Evolutionary conservation across 2,329 filamentous ascomycete species (phyloP), one percentile per base, ranked within the genome.

Genomic region (Claviceps africana): DNA sequence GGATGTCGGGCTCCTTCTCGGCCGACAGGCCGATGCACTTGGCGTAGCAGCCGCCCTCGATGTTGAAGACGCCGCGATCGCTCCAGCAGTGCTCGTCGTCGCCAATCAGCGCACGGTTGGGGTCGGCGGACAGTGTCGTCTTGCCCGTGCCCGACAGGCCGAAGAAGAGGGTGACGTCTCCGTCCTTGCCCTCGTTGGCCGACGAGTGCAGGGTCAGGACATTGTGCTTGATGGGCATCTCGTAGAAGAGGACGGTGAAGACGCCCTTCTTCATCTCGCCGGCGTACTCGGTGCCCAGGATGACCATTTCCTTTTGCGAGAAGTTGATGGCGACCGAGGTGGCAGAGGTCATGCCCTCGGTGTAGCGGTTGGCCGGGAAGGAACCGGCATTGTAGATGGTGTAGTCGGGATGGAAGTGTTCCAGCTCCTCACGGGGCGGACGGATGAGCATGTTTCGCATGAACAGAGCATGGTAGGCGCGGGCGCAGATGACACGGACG

Each of bases 361-460:
- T 98, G 75, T 85, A 98, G 72, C 91, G 84, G 78, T 98, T 98
- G 67, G 93, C 93, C 47, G 93, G 93, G 86, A 98, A 98, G 57
- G 88, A 88, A 61, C 93, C 93, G 57, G 90, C 93, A 70, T 98
- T 98, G 85, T 98, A 98, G 76, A 98, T 97, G 65, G 91, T 91
- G 78, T 98, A 98, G 78, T 98, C 91, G 63, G 93, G 93, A 72
- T 95, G 88, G 82, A 98, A 98, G 74, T 88, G 82, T 76, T 95
- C 86, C 52, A 98, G 84, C 77, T 98, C 90, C 73, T 94, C 87
- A 57, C 81, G 81, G 51, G 83, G 77, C 57, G 93, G 93, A 62
- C 93, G 86, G 77, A 98, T 98, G 67, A 98, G 86, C 93, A 98
- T 98, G 80, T 98, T 98, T 68, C 90, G 88, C 93, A 98, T 98